Evolutionary conservation across 2,329 filamentous ascomycete species (phyloP).

Genomic region (Phialophora verrucosa): DNA sequence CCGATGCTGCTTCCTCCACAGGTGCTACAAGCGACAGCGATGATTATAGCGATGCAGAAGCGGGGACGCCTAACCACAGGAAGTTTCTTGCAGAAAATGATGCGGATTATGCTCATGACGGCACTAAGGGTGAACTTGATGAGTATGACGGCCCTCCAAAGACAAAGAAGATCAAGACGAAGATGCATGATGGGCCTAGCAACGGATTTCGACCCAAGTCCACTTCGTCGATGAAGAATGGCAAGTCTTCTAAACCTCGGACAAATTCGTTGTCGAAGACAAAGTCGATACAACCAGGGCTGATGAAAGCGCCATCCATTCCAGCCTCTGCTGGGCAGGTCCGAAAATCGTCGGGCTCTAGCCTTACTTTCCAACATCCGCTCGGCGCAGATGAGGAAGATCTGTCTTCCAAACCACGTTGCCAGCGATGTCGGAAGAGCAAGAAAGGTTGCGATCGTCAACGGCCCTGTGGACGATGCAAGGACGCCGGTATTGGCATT

Average conservation of each 20-base stretch:
- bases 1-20: constrained; percentile 82
- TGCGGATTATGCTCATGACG: constrained; percentile 60
- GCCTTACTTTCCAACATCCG: constrained; percentile 66
- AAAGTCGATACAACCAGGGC: constrained; percentile 53
- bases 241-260: constrained; percentile 45
- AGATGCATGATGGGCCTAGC: constrained; percentile 42
- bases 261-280: constrained; percentile 47
- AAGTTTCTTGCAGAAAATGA: constrained; percentile 60
- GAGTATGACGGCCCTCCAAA: constrained; percentile 49
- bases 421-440: constrained; percentile 97
- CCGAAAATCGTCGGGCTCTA: constrained; percentile 68
- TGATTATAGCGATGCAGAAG: constrained; percentile 64
- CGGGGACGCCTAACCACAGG: constrained; percentile 57
- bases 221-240: constrained; percentile 37
- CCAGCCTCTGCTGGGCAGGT: constrained; percentile 52
- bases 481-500: constrained; percentile 89
- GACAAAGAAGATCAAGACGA: constrained; percentile 60
- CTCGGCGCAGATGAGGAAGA: constrained; percentile 80
- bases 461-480: constrained; percentile 91
- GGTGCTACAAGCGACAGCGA: constrained; percentile 82
- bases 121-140: constrained; percentile 53
- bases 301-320: constrained; percentile 48
- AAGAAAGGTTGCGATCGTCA: constrained; percentile 99
- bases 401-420: constrained; percentile 91
- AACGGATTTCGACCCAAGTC: constrained; percentile 33